phyloP scores from a whole-genome alignment of 2,329 filamentous ascomycete species.

The Shiraia sp. region DNA sequence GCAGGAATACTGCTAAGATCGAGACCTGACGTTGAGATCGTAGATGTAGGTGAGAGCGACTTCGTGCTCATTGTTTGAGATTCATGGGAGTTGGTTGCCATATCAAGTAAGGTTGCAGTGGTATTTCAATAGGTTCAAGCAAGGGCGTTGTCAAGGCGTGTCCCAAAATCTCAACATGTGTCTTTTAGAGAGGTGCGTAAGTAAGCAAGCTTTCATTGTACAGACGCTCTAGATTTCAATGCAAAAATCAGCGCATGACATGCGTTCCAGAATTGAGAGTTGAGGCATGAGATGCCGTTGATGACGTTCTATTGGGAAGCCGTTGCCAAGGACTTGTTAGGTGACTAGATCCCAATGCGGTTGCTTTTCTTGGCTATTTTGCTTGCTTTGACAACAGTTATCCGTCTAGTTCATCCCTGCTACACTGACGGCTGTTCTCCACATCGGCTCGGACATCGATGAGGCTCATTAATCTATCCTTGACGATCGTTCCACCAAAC shows the following conservation, averaged over 20 bases:
- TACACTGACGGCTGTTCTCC: background rate
- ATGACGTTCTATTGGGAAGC: slow-evolving; percentile 12
- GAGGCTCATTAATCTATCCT: slow-evolving; percentile 12
- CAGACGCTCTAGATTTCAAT: slow-evolving; percentile 6
- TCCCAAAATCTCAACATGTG: slow-evolving; percentile 26
- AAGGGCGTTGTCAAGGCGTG: slow-evolving; percentile 33
- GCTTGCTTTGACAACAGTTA: slow-evolving; percentile 7
- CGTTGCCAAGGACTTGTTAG: slow-evolving; percentile 12
- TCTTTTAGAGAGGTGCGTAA: slow-evolving; percentile 15
- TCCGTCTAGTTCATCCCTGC: background rate
- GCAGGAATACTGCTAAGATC: slow-evolving; percentile 58
- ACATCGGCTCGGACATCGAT: slow-evolving; percentile 6
- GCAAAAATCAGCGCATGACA: slow-evolving; percentile 3
- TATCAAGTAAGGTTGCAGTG: slow-evolving; percentile 22
- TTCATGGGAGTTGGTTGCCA: slow-evolving; percentile 24
- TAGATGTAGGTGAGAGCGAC: slow-evolving; percentile 22
- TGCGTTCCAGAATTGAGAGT: background rate
- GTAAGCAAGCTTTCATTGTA: slow-evolving; percentile 22
- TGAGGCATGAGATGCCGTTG: background rate
- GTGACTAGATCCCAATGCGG: background rate
- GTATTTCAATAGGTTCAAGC: slow-evolving; percentile 27
- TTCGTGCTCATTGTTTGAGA: slow-evolving; percentile 19
- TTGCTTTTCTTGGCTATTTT: slow-evolving; percentile 8
- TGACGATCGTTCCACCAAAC: slow-evolving; percentile 14
- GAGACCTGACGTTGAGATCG: slow-evolving; percentile 18